These are phyloP conservation scores for Pueraria montana DNA, from an alignment of 306 rosid genomes.

Conservation along the genomic window DNA sequence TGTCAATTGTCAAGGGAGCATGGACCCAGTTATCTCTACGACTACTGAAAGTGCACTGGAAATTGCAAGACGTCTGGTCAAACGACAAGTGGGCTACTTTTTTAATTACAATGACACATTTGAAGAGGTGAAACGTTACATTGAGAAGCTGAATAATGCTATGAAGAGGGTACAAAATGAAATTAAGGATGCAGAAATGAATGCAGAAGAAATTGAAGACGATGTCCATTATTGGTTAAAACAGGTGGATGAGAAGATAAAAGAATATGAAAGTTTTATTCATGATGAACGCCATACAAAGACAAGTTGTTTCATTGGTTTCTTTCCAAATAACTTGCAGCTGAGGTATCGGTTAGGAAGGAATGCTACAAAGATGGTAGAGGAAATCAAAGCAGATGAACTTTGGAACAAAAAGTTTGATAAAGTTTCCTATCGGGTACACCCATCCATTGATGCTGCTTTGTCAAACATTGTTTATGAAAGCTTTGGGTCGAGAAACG, in stretches of 20 bases:
- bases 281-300: neutral
- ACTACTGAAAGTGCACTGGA: neutral
- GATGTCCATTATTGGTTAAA: neutral
- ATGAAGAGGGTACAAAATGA: neutral
- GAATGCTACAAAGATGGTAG: neutral
- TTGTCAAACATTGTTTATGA: neutral
- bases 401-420: neutral
- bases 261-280: neutral
- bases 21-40: neutral
- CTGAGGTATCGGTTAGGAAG: neutral
- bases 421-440: neutral
- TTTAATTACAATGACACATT: neutral
- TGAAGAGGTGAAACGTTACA: neutral
- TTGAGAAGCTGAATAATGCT: too few relatives aligned
- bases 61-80: neutral
- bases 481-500: neutral
- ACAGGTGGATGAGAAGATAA: neutral
- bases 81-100: neutral
- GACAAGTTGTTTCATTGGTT: conserved; percentile 9
- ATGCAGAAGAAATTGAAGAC: neutral
- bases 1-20: neutral
- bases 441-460: neutral
- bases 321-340: neutral
- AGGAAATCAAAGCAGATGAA: neutral
- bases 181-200: too few relatives aligned